These are phyloP conservation scores for Bryopsis sp. DNA, from an alignment of 139 green algal species.

Conservation along the genomic window DNA sequence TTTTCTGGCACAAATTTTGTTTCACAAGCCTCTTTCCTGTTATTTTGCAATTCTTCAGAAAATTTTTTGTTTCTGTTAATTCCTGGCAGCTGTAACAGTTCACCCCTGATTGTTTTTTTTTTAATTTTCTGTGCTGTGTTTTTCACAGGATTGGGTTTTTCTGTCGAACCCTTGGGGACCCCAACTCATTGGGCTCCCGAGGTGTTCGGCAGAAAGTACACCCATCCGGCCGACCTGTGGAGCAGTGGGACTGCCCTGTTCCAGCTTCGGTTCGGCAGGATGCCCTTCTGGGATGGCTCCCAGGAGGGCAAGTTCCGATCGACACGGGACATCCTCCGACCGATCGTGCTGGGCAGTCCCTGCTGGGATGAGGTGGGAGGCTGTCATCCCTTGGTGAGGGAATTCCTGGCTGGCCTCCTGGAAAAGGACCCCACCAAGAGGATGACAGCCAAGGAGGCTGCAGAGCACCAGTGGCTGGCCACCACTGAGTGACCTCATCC, in stretches of 20 bases:
- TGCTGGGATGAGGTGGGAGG: not conserved
- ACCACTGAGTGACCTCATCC: no score
- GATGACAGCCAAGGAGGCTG: not conserved
- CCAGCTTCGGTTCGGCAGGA: not conserved
- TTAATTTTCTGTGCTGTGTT: no score
- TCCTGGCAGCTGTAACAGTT: no score
- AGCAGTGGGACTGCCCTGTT: not conserved
- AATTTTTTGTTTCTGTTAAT: no score
- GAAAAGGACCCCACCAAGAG: not conserved
- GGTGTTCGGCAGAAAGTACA: not conserved
- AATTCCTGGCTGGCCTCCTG: not conserved
- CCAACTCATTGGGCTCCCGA: slow-evolving; percentile 3
- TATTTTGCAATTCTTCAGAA: no score
- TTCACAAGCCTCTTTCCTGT: no score
- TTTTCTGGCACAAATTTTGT: no score
- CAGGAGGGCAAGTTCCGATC: not conserved
- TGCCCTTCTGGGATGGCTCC: not conserved
- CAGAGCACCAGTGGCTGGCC: not conserved
- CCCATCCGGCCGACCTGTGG: not conserved
- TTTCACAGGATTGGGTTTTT: no score
- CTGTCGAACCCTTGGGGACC: no score
- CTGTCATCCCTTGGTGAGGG: not conserved
- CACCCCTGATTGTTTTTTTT: no score
- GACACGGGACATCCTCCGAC: not conserved
- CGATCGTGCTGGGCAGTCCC: not conserved